Evolutionary conservation across 768 basidiomycete genomes (phyloP).

Genomic region (Gautieria morchelliformis): DNA sequence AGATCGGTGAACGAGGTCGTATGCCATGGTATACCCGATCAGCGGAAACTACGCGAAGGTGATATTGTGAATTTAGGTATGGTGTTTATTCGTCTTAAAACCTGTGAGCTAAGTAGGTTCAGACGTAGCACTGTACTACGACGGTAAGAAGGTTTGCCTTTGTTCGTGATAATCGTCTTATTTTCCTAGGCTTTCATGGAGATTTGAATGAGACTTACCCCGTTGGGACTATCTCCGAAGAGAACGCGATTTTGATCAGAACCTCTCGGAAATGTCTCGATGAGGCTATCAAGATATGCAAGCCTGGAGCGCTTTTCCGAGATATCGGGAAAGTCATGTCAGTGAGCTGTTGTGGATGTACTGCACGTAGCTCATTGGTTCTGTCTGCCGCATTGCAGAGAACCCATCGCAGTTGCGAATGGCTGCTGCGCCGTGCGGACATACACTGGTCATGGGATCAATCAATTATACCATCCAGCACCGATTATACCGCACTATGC

Average conservation of each 20-base stretch:
- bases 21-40: constrained; percentile 94
- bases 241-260: constrained; percentile 71
- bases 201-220: constrained; percentile 93
- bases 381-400: constrained; percentile 33
- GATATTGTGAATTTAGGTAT: constrained; percentile 94
- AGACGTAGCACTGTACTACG: constrained; percentile 77
- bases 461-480: constrained; percentile 72
- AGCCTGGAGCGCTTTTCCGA: constrained; percentile 84
- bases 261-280: constrained; percentile 79
- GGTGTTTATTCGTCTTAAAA: constrained; percentile 1
- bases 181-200: constrained; percentile 71
- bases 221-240: constrained; percentile 76
- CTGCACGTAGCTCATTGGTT: constrained; percentile 11
- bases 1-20: constrained; percentile 93
- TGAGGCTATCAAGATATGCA: constrained; percentile 85
- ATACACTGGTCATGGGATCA: constrained; percentile 88
- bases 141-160: constrained; percentile 35
- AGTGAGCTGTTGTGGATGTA: constrained; percentile 20
- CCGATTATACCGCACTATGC: constrained; percentile 95
- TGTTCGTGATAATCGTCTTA: neutral
- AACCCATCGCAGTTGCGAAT: constrained; percentile 73
- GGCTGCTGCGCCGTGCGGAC: constrained; percentile 87
- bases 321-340: constrained; percentile 84
- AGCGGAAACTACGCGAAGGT: constrained; percentile 77
- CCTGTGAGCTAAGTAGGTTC: neutral